Evolutionary conservation across 2,329 filamentous ascomycete species (phyloP), one percentile per base, ranked within the genome.

Genomic region (Aspergillus costaricaensis): DNA sequence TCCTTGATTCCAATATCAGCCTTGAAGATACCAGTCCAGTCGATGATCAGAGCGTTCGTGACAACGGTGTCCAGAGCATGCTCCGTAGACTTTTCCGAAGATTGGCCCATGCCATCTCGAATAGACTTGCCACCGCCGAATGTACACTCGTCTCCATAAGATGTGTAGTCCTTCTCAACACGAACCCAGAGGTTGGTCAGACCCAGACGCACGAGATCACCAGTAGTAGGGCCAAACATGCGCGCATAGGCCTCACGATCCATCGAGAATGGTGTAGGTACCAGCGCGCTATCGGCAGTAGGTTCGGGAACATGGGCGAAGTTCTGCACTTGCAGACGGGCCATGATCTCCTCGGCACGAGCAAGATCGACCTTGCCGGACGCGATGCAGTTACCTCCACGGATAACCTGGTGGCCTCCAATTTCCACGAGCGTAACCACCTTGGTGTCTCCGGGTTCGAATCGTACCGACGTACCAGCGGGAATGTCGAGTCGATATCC

Each of bases 41-140:
- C 94, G 19, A 98, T 84, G 39, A 98, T 89, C 65, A 98, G 79
- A 5, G 93, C 94, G 70, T 97, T 98, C 1, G 88, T 91, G 61
- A 98, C 86, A 23, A 96, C 91, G 50, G 94, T 85, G 74, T 98
- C 94, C 60, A 97, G 79, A 23, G 86, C 87, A 23, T 93, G 87
- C 2, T 82, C 81, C 68, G 94, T 89, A 0, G 84, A 78, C 47
- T 91, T 84, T 4, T 91, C 93, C 23, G 88, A 89, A 5, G 92
- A 91, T 79, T 97, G 93, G 3, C 93, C 94, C 93, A 98, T 98
- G 32, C 94, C 94, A 75, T 98, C 94, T 62, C 94, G 86, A 60
- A 98, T 79, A 39, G 92, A 95, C 82, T 98, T 98, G 50, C 94
- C 94, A 48, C 94, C 94, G 15, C 94, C 94, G 76, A 98, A 98